Evolutionary conservation across 2,329 filamentous ascomycete species (phyloP).

Genomic region (Aureobasidium subglaciale): DNA sequence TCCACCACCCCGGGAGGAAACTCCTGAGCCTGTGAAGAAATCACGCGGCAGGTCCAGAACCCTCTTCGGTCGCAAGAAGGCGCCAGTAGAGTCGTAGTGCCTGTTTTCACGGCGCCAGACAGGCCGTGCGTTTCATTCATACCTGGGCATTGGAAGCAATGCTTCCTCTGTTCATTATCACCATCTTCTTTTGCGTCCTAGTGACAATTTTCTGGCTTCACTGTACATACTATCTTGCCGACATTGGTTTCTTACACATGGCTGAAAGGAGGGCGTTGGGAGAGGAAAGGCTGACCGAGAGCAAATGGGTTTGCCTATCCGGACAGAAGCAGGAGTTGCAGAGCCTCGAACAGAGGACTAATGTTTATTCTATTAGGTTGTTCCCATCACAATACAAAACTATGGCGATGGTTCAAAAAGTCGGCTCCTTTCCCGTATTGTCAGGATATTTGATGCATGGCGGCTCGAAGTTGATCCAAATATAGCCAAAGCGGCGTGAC

Average conservation of each 20-base stretch:
- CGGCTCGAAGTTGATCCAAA: background rate
- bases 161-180: background rate
- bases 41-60: conserved; percentile 9
- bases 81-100: background rate
- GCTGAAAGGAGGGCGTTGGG: background rate
- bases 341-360: background rate
- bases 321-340: background rate
- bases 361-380: background rate
- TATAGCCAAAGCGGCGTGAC: background rate
- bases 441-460: background rate
- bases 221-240: conserved; percentile 1
- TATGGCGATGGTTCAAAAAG: background rate
- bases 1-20: background rate
- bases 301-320: background rate
- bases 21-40: conserved; percentile 7
- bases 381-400: background rate
- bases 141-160: background rate
- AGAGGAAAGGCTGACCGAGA: background rate
- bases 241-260: background rate
- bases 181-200: background rate
- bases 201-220: background rate
- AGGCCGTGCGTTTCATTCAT: background rate
- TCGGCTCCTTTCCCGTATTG: background rate
- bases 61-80: conserved; percentile 18
- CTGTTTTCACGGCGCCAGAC: background rate